phyloP scores from a whole-genome alignment of 768 basidiomycete genomes.

The Boletus sensibilis region DNA sequence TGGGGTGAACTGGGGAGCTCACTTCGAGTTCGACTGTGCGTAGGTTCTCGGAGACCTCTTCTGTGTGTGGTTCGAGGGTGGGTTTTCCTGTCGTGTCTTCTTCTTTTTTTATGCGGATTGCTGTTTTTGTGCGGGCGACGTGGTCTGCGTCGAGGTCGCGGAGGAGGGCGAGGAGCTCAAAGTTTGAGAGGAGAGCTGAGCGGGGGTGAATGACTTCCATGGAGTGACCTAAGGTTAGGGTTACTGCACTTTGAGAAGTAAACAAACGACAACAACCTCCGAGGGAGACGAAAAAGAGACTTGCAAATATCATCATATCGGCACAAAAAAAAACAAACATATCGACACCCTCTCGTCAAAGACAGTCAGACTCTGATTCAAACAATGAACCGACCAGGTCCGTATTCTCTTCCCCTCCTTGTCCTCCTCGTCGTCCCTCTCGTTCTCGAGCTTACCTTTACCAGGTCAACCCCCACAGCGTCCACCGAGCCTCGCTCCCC shows the following conservation, averaged over 20 bases:
- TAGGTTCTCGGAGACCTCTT: conserved; percentile 75
- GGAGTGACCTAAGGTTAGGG: conserved; percentile 18
- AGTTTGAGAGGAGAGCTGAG: conserved; percentile 83
- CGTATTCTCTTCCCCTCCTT: conserved; percentile 17
- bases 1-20: background rate
- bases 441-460: conserved; percentile 18
- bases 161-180: conserved; percentile 78
- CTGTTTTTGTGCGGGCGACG: conserved; percentile 64
- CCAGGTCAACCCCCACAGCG: conserved; percentile 80
- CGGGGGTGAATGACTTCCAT: conserved; percentile 48
- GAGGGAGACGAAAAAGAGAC: conserved; percentile 12
- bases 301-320: conserved; percentile 1
- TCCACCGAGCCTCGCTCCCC: conserved; percentile 70
- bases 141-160: conserved; percentile 75
- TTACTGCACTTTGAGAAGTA: conserved; percentile 14
- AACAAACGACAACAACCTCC: conserved; percentile 29
- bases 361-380: background rate
- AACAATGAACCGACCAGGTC: conserved; percentile 63
- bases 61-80: conserved; percentile 35
- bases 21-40: conserved; percentile 82
- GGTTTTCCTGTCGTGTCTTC: conserved; percentile 51
- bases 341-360: conserved; percentile 1
- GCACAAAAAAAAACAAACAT: conserved; percentile 13
- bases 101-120: conserved; percentile 73
- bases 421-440: background rate